Percentiles rank a stretch among this genome's conserved stretches.
Conservation (phyloP, 2,329 filamentous ascomycete species). For the Thelonectria blattea region DNA sequence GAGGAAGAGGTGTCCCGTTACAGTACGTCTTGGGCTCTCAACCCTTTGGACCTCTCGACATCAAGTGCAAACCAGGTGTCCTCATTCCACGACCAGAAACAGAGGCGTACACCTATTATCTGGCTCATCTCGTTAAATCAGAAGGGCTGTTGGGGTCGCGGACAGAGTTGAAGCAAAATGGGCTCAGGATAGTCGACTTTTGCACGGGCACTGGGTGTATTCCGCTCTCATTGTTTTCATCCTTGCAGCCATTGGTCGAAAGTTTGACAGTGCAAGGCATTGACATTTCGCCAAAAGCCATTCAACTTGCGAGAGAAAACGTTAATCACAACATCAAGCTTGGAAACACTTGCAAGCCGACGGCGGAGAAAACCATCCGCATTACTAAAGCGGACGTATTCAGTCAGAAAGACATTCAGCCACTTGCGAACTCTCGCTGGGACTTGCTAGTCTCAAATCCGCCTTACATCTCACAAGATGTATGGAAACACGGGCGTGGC, state of each 20-base stretch:
- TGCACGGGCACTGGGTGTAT: constrained; percentile 95
- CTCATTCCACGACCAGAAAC: constrained; percentile 85
- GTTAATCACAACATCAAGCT: constrained; percentile 53
- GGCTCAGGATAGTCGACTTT: constrained; percentile 76
- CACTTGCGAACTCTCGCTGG: constrained; percentile 38
- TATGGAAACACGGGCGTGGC: constrained; percentile 47
- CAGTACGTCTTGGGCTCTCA: constrained; percentile 91
- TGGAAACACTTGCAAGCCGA: constrained; percentile 31
- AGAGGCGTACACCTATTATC: constrained; percentile 67
- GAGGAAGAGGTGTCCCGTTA: constrained; percentile 72
- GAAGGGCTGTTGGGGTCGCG: constrained; percentile 18
- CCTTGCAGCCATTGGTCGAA: constrained; percentile 54
- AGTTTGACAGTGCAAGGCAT: constrained; percentile 67
- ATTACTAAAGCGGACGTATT: constrained; percentile 61
- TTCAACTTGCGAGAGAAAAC: constrained; percentile 72
- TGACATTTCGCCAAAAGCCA: constrained; percentile 72
- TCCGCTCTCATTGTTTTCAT: constrained; percentile 73
- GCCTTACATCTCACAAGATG: constrained; percentile 77
- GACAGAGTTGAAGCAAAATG: constrained; percentile 18
- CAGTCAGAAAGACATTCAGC: constrained; percentile 44
- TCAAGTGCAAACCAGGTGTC: constrained; percentile 77
- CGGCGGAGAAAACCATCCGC: constrained; percentile 40
- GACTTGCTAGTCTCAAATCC: constrained; percentile 87
- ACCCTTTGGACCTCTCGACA: constrained; percentile 84
- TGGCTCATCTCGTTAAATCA: constrained; percentile 54